phyloP scores from a whole-genome alignment of 805 yeast species.

The Monosporozyma unispora region DNA sequence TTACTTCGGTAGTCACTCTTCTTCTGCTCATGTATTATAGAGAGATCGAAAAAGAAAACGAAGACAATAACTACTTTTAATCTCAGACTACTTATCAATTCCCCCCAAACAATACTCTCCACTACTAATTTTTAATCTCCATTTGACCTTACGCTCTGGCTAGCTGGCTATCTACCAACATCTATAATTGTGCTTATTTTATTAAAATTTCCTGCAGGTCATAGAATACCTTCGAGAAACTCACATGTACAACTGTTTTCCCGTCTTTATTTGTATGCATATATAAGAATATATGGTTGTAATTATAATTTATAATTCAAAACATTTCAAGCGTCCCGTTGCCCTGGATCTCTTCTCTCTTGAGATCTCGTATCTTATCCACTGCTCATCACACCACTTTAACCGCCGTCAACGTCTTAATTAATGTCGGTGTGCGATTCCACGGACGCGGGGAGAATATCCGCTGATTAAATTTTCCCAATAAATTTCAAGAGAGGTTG shows the following conservation, averaged over 20 bases:
- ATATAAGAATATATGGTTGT: background rate
- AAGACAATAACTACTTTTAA: background rate
- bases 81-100: background rate
- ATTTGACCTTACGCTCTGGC: background rate
- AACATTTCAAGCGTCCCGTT: no score
- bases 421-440: no score
- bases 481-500: no score
- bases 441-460: no score
- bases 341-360: no score
- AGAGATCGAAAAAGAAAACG: background rate
- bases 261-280: background rate
- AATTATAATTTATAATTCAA: background rate
- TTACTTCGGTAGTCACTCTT: constrained; percentile 2
- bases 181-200: background rate
- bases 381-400: no score
- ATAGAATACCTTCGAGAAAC: background rate
- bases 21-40: background rate
- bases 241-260: background rate
- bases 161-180: background rate
- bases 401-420: no score
- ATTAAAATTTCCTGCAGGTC: background rate
- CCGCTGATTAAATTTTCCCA: no score
- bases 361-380: no score
- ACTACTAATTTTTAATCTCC: background rate
- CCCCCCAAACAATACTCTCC: background rate